phyloP scores from a whole-genome alignment of 2,329 filamentous ascomycete genomes.

The Aspergillus eucalypticola region DNA sequence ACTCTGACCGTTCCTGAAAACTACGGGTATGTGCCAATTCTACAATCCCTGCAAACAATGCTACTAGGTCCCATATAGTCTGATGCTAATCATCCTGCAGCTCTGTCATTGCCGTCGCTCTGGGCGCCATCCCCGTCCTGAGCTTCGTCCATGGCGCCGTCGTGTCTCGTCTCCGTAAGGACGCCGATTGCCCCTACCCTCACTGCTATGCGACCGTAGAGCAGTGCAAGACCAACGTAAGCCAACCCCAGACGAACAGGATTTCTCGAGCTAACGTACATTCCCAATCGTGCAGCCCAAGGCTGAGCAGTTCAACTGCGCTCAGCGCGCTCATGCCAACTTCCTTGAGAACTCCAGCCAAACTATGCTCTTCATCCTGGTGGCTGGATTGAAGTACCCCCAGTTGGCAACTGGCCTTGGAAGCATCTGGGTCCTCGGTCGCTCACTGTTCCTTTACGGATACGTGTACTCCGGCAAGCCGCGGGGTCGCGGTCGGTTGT shows the following conservation, averaged over 20 bases:
- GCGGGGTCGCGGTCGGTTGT: constrained; percentile 39
- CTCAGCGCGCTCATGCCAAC: constrained; percentile 60
- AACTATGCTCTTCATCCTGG: constrained; percentile 53
- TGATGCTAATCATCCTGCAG: constrained; percentile 36
- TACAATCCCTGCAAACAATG: not conserved
- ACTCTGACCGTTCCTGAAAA: constrained; percentile 49
- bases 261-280: constrained; percentile 26
- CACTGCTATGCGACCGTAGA: constrained; percentile 59
- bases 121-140: constrained; percentile 57
- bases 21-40: constrained; percentile 47
- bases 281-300: constrained; percentile 31
- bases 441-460: constrained; percentile 52
- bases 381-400: constrained; percentile 58
- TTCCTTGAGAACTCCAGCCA: constrained; percentile 60
- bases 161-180: constrained; percentile 50
- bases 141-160: constrained; percentile 53
- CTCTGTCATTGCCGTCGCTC: constrained; percentile 56
- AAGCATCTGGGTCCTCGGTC: constrained; percentile 52
- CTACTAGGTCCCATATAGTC: not conserved
- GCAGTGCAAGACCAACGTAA: constrained; percentile 52
- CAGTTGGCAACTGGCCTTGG: constrained; percentile 49
- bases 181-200: constrained; percentile 58
- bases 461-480: constrained; percentile 45
- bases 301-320: constrained; percentile 54
- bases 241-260: constrained; percentile 12